Percentiles rank a stretch among this genome's conserved stretches.
phyloP scores from a whole-genome alignment of 2,329 filamentous ascomycete species.

The Aspergillus flavus region DNA sequence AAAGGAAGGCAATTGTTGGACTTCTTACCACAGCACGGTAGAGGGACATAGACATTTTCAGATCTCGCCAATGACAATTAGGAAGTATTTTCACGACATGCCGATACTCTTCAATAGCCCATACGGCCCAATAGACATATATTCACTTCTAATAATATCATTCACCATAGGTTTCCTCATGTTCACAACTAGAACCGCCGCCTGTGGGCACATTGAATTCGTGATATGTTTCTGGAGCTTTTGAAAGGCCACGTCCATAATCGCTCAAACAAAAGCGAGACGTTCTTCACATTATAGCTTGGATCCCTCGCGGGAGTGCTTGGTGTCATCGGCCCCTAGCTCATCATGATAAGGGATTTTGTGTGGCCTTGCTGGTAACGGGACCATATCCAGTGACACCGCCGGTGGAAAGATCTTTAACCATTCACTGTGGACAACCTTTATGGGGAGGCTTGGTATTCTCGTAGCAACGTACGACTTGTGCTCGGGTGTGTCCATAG shows the following conservation, averaged over 20 bases:
- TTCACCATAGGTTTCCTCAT: neutral
- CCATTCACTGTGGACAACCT: neutral
- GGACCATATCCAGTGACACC: neutral
- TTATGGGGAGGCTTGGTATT: neutral
- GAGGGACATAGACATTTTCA: neutral
- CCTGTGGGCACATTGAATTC: too few species aligned
- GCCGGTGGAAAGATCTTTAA: neutral
- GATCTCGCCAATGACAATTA: too few species aligned
- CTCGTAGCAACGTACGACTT: neutral
- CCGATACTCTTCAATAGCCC: neutral
- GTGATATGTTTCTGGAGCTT: neutral
- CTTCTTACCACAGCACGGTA: neutral
- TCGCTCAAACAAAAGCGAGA: rapidly evolving
- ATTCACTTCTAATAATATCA: neutral
- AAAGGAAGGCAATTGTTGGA: neutral
- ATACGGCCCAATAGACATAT: neutral
- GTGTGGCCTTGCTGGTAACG: neutral
- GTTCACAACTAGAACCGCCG: neutral
- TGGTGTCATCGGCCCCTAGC: neutral
- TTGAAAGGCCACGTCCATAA: neutral
- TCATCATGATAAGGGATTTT: neutral
- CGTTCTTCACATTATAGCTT: neutral
- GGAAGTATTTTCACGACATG: too few species aligned
- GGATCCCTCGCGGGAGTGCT: neutral
- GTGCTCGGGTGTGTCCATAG: neutral